Evolutionary conservation across 345 rosid species (phyloP).

Genomic region (Gossypium longicalyx): DNA sequence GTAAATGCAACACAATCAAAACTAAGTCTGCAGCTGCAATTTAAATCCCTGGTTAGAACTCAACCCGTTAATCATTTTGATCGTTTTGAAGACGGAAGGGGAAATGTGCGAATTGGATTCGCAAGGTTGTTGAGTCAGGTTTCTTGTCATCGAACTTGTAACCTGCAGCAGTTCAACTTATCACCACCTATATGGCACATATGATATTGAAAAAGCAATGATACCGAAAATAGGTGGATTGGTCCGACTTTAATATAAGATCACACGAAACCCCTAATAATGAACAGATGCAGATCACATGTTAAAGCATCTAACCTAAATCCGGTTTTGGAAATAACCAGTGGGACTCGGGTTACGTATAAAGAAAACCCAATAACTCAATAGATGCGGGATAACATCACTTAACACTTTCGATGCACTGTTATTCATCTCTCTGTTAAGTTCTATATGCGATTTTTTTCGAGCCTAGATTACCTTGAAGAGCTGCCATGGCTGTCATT

Average conservation of each 20-base stretch:
- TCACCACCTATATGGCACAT: background rate
- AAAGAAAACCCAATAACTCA: background rate
- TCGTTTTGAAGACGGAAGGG: slow-evolving; percentile 38
- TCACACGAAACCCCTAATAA: background rate
- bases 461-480: slow-evolving; percentile 41
- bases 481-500: slow-evolving; percentile 50
- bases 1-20: background rate
- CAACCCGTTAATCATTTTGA: slow-evolving; percentile 12
- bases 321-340: background rate
- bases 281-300: background rate
- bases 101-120: slow-evolving; percentile 43
- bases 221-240: background rate
- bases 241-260: background rate
- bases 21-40: background rate
- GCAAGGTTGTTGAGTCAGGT: slow-evolving; percentile 33
- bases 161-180: slow-evolving; percentile 29
- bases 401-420: background rate
- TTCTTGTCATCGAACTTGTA: slow-evolving; percentile 58
- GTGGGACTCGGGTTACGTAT: background rate
- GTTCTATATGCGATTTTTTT: background rate
- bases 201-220: background rate
- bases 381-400: background rate
- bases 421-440: background rate
- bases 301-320: background rate
- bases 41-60: background rate